These are phyloP conservation scores for Davidsoniella eucalypti DNA, from an alignment of 2,329 filamentous ascomycete species.

Conservation along the genomic window DNA sequence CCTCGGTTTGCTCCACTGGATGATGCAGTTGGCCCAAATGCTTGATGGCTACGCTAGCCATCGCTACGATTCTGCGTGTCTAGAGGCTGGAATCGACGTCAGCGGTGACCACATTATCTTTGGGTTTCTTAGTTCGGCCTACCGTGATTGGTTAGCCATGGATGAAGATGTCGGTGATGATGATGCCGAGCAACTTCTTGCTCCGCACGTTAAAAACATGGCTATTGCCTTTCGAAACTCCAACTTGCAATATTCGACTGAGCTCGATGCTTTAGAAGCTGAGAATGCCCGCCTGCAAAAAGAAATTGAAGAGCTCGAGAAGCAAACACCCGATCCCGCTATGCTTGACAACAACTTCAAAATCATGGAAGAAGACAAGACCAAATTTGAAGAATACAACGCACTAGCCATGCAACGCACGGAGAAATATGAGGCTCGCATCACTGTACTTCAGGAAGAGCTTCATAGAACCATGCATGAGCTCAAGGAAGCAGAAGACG, in stretches of 20 bases:
- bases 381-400: conserved; percentile 94
- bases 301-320: conserved; percentile 80
- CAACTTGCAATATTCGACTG: conserved; percentile 70
- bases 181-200: conserved; percentile 60
- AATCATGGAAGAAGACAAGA: conserved; percentile 84
- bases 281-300: conserved; percentile 67
- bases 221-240: conserved; percentile 69
- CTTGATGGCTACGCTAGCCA: conserved; percentile 66
- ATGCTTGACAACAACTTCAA: conserved; percentile 80
- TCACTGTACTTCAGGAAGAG: conserved; percentile 70
- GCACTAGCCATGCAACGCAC: conserved; percentile 66
- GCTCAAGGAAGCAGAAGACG: conserved; percentile 63
- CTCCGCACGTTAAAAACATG: conserved; percentile 78
- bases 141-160: conserved; percentile 84
- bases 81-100: conserved; percentile 76
- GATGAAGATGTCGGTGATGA: conserved; percentile 78
- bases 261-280: conserved; percentile 70
- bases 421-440: conserved; percentile 72
- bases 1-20: conserved; percentile 87
- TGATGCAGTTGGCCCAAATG: conserved; percentile 96
- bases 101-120: conserved; percentile 86
- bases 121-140: conserved; percentile 75
- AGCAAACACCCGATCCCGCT: conserved; percentile 66
- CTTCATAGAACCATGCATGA: conserved; percentile 64
- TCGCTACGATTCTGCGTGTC: conserved; percentile 77